A percentile compares a stretch with the other conserved stretches of the same genome.
Evolutionary conservation across 2,329 filamentous ascomycete species (phyloP).

Genomic region (Microsporum canis): DNA sequence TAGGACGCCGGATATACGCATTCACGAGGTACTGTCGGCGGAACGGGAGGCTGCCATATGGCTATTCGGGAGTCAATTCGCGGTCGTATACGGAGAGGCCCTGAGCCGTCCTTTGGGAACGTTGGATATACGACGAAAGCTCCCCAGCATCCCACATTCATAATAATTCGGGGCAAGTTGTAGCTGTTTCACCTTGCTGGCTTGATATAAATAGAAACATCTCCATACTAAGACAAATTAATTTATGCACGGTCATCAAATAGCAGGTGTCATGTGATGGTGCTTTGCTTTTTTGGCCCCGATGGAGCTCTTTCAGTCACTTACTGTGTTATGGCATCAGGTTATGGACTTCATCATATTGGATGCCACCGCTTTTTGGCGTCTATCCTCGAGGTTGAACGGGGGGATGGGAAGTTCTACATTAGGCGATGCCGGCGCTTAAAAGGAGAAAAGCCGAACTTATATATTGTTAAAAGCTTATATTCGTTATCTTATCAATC

Average conservation of each 20-base stretch:
- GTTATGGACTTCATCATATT: neutral
- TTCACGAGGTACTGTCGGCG: constrained; percentile 1
- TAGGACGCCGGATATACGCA: neutral
- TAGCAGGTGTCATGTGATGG: neutral
- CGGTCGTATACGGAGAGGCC: neutral
- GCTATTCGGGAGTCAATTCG: constrained; percentile 1
- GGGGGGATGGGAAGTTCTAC: no score
- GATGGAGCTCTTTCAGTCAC: neutral
- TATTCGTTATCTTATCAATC: neutral
- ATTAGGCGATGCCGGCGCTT: neutral
- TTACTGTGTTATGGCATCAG: no score
- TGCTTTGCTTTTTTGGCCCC: neutral
- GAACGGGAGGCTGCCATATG: neutral
- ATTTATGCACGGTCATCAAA: neutral
- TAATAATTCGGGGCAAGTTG: neutral
- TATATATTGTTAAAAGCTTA: neutral
- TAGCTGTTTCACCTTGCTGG: constrained; percentile 1
- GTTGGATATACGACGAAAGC: neutral
- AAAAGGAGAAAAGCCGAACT: no score
- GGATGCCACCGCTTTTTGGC: neutral
- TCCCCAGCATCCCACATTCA: neutral
- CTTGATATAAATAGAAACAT: constrained; percentile 1
- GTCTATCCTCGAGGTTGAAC: no score
- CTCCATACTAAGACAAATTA: neutral
- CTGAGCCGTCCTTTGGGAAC: neutral